Evolutionary conservation across 2,329 filamentous ascomycete species (phyloP), one percentile per base, ranked within the genome.

Genomic region (Lachnellula subtilissima): DNA sequence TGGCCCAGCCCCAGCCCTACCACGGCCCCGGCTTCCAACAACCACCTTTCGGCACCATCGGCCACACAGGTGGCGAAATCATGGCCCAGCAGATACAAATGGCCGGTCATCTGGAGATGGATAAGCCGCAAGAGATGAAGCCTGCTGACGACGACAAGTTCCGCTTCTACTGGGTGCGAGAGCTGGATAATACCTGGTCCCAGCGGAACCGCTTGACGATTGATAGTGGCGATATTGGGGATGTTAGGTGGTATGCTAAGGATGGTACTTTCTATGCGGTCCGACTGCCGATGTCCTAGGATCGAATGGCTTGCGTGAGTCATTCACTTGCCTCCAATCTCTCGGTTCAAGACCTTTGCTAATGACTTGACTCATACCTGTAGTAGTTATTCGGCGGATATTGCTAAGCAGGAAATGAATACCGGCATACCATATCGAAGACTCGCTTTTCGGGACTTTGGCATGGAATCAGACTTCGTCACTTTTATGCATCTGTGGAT

Each of bases 221-320:
- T 69, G 83, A 86, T 67, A 74, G 76, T 65, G 76, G 83, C 40
- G 71, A 72, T 61, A 67, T 71, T 65, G 78, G 77, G 28, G 73
- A 77, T 53, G 77, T 75, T 62, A 77, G 81, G 54, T 87, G 84
- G 84, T 86, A 81, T 66, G 74, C 82, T 54, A 77, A 76, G 57
- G 75, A 78, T 54, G 83, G 83, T 25, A 75, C 77, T 65, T 86
- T 86, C 67, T 86, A 86, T 63, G 83, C 83, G 57, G 76, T 83
- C 50, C 77, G 81, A 52, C 71, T 84, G 49, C 74, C 77, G 2
- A 45, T 23, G 40, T 68, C 46, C 36, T 55, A 43, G 42, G 46
- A 4, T 32, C 39, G 9, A 15, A 23, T 11, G 1, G 19, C 2
- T 45, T 45, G 42, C n/a, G 42, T 40, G n/a, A 17, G 37, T 40